Evolutionary conservation across 441 rosid genomes (phyloP).

Genomic region (Populus hybrid): DNA sequence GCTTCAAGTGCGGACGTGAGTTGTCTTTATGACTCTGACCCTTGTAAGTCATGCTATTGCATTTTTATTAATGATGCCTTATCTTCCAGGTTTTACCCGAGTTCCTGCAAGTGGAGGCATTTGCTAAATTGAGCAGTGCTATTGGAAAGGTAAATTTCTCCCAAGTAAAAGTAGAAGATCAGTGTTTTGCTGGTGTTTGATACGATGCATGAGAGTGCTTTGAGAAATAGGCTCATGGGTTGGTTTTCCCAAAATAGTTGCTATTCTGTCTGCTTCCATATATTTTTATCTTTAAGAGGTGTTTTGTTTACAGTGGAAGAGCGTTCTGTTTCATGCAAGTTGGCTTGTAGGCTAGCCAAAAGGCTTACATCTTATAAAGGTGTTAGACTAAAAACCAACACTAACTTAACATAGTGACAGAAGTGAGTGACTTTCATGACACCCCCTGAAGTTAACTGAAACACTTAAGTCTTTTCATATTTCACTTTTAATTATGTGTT

Average conservation of each 20-base stretch:
- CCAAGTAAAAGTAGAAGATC: neutral
- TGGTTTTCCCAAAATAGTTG: neutral
- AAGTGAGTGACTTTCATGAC: neutral
- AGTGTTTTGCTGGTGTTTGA: too few species aligned
- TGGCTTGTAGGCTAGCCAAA: too few species aligned
- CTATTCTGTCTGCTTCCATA: too few species aligned
- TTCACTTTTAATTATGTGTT: neutral
- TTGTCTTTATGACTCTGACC: neutral
- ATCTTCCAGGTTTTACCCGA: slow-evolving; percentile 57
- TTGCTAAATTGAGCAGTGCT: slow-evolving; percentile 90
- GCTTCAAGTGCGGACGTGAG: slow-evolving; percentile 73
- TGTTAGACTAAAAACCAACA: neutral
- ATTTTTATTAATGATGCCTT: neutral
- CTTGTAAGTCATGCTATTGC: neutral
- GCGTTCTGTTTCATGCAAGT: too few species aligned
- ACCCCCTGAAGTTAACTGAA: neutral
- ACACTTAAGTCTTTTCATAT: neutral
- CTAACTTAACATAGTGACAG: neutral
- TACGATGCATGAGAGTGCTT: neutral
- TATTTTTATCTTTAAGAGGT: too few species aligned
- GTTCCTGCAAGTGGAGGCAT: slow-evolving; percentile 96
- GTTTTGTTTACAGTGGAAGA: too few species aligned
- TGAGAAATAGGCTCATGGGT: neutral
- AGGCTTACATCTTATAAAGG: neutral
- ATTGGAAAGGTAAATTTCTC: slow-evolving; percentile 73